These are phyloP conservation scores for Phytopythium helicoides DNA, from an alignment of 352 stramenopile genomes.

Conservation along the genomic window DNA sequence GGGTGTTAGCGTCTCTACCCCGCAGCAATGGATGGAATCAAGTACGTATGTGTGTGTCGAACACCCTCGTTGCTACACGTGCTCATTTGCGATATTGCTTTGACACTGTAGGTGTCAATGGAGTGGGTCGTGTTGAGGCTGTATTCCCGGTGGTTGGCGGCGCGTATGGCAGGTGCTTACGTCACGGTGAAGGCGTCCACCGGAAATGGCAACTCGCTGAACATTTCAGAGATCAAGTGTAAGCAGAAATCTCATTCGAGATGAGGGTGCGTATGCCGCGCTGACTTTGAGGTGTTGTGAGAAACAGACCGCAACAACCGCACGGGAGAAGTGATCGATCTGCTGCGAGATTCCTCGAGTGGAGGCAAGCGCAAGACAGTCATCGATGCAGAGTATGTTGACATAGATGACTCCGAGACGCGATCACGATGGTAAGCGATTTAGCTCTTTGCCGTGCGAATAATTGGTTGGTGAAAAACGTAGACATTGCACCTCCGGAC, in stretches of 20 bases:
- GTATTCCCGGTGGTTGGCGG: constrained; percentile 54
- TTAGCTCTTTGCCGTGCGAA: background rate
- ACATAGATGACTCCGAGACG: constrained; percentile 34
- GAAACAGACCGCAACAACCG: constrained; percentile 54
- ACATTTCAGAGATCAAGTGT: constrained; percentile 67
- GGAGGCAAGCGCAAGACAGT: constrained; percentile 46
- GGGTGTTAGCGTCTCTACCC: constrained; percentile 45
- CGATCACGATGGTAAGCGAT: constrained; percentile 17
- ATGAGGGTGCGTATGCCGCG: background rate
- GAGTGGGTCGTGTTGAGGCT: constrained; percentile 54
- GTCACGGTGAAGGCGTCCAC: constrained; percentile 60
- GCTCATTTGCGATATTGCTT: constrained; percentile 1
- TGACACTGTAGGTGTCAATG: constrained; percentile 56
- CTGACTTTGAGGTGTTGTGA: constrained; percentile 9
- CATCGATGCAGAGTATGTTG: constrained; percentile 74
- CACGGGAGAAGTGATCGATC: constrained; percentile 63
- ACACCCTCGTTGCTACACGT: background rate
- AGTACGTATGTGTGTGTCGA: constrained; percentile 30
- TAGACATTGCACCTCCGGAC: background rate
- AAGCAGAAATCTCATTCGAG: constrained; percentile 13
- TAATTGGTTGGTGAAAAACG: no score
- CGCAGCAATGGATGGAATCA: constrained; percentile 72
- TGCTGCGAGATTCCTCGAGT: constrained; percentile 42
- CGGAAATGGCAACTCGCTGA: constrained; percentile 29
- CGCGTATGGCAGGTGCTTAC: constrained; percentile 27